Evolutionary conservation across 345 rosid species (phyloP).

Genomic region (Kandelia obovata): DNA sequence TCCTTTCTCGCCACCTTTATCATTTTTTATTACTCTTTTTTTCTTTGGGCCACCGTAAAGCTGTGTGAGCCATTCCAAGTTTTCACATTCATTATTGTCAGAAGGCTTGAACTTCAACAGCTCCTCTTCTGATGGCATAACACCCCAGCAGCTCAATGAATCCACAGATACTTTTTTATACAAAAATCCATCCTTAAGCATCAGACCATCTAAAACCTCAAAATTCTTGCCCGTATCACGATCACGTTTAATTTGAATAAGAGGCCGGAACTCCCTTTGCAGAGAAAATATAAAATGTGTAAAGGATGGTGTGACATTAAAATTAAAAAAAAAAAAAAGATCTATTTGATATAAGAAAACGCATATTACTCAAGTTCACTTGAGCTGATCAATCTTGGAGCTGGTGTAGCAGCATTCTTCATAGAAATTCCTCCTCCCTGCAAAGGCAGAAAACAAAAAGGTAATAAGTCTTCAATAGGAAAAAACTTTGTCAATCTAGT

Average conservation of each 20-base stretch:
- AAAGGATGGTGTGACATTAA: not conserved
- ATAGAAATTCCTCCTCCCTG: slow-evolving; percentile 75
- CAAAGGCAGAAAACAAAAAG: slow-evolving; percentile 16
- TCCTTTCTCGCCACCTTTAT: slow-evolving; percentile 61
- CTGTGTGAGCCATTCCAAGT: slow-evolving; percentile 82
- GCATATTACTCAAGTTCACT: slow-evolving; percentile 81
- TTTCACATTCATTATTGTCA: slow-evolving; percentile 54
- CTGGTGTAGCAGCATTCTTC: slow-evolving; percentile 52
- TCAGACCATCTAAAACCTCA: slow-evolving; percentile 76
- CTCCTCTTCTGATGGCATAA: slow-evolving; percentile 72
- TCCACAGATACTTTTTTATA: slow-evolving; percentile 77
- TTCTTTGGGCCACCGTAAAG: slow-evolving; percentile 77
- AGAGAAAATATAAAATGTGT: slow-evolving; percentile 4
- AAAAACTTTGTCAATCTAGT: not conserved
- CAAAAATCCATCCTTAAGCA: slow-evolving; percentile 86
- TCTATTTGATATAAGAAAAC: slow-evolving; percentile 13
- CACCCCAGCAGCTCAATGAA: slow-evolving; percentile 65
- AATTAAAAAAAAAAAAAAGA: not conserved
- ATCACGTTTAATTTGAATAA: slow-evolving; percentile 72
- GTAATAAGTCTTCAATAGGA: not conserved
- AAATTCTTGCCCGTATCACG: slow-evolving; percentile 66
- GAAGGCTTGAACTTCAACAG: slow-evolving; percentile 69
- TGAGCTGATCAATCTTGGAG: slow-evolving; percentile 82
- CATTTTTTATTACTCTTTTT: slow-evolving; percentile 39
- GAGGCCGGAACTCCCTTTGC: slow-evolving; percentile 84